Conservation (phyloP, 1,284 basidiomycete genomes). For the Athelia psychrophila region DNA sequence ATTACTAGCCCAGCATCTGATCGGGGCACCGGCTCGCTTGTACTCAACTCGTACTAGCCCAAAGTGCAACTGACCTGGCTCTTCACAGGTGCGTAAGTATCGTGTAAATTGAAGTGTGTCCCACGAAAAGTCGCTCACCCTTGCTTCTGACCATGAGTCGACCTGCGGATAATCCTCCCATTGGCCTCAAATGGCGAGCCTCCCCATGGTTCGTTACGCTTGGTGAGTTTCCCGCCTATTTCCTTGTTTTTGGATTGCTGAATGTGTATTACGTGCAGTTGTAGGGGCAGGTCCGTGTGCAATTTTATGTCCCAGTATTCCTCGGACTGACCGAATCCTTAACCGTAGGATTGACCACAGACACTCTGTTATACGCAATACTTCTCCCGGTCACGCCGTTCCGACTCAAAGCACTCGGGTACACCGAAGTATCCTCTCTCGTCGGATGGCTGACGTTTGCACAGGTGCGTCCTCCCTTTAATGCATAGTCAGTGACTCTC, state of each 20-base stretch:
- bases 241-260: too few species aligned
- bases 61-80: too few species aligned
- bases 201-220: constrained; percentile 27
- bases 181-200: constrained; percentile 25
- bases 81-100: too few species aligned
- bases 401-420: constrained; percentile 55
- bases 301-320: not conserved
- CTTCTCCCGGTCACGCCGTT: constrained; percentile 79
- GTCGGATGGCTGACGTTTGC: constrained; percentile 70
- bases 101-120: too few species aligned
- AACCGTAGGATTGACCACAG: constrained; percentile 57
- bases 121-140: too few species aligned
- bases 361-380: constrained; percentile 65
- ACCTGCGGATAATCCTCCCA: not conserved
- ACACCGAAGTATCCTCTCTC: constrained; percentile 52
- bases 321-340: not conserved
- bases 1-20: too few species aligned
- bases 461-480: constrained; percentile 28
- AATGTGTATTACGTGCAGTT: constrained; percentile 17
- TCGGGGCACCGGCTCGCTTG: too few species aligned
- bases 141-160: too few species aligned
- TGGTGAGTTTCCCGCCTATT: constrained; percentile 10
- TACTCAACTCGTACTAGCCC: too few species aligned
- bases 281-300: constrained; percentile 31
- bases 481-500: constrained; percentile 3